Percentiles rank a stretch among this genome's conserved stretches.
phyloP scores from a whole-genome alignment of 164 flowering plant species.

The Umbellularia californica region DNA sequence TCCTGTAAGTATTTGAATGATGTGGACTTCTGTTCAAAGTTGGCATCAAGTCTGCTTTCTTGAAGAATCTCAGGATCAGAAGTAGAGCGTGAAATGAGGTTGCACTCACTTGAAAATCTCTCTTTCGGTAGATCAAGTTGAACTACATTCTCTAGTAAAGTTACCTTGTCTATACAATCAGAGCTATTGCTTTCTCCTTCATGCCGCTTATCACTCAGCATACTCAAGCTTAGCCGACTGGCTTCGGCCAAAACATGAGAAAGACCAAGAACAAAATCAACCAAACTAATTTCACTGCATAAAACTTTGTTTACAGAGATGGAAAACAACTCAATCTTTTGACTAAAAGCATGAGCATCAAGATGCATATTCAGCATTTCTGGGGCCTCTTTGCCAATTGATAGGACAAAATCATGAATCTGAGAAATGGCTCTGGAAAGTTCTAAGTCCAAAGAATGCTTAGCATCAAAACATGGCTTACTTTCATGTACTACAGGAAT shows the following conservation, averaged over 20 bases:
- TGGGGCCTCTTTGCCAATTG: constrained; percentile 63
- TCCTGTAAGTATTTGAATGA: constrained; percentile 45
- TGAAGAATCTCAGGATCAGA: constrained; percentile 64
- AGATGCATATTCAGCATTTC: constrained; percentile 33
- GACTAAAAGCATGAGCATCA: constrained; percentile 35
- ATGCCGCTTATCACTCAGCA: constrained; percentile 43
- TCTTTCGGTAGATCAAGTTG: constrained; percentile 41
- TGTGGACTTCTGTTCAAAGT: constrained; percentile 34
- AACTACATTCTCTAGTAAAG: constrained; percentile 56
- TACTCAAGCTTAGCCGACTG: constrained; percentile 45
- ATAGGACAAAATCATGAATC: constrained; percentile 60
- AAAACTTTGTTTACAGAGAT: constrained; percentile 40
- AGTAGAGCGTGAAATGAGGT: constrained; percentile 44
- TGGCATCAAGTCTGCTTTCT: constrained; percentile 46
- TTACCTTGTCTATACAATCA: constrained; percentile 87
- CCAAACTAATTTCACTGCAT: constrained; percentile 30
- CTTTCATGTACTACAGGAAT: constrained; percentile 22
- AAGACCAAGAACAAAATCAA: constrained; percentile 58
- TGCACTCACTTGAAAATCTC: constrained; percentile 45
- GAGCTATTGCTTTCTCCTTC: constrained; percentile 53
- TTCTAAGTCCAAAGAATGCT: constrained; percentile 23
- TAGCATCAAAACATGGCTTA: constrained; percentile 2
- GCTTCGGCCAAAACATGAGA: constrained; percentile 59
- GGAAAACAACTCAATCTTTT: constrained; percentile 52
- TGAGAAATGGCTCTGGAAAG: constrained; percentile 54